Conservation (phyloP, 768 basidiomycete species). For the Fomitopsis pulvina region DNA sequence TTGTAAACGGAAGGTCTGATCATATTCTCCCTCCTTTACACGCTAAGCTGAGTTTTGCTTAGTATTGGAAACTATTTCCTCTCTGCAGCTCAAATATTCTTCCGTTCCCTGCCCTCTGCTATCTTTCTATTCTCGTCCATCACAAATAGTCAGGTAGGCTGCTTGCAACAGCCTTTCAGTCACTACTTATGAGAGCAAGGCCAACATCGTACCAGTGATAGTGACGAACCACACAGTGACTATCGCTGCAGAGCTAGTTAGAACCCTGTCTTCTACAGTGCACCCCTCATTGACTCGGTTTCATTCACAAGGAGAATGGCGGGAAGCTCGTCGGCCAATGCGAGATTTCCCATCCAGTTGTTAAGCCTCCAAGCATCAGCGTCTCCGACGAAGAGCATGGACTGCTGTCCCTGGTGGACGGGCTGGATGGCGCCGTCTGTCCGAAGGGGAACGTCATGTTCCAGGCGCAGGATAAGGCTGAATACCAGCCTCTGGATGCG, state of each 20-base stretch:
- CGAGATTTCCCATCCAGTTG: conserved; percentile 84
- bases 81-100: conserved; percentile 83
- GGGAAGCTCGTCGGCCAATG: conserved; percentile 83
- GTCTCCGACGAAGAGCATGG: conserved; percentile 27
- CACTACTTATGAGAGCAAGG: conserved; percentile 29
- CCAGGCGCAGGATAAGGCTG: conserved; percentile 43
- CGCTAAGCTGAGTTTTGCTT: not conserved
- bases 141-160: conserved; percentile 60
- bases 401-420: conserved; percentile 44
- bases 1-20: conserved; percentile 78
- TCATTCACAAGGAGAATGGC: conserved; percentile 54
- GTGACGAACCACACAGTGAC: conserved; percentile 95
- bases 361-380: conserved; percentile 20
- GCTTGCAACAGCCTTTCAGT: not conserved
- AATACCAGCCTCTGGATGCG: conserved; percentile 50
- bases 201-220: conserved; percentile 84
- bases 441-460: conserved; percentile 62
- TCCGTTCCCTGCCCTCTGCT: conserved; percentile 87
- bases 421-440: conserved; percentile 41
- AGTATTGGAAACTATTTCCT: conserved; percentile 91
- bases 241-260: conserved; percentile 81
- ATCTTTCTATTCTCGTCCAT: conserved; percentile 93
- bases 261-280: conserved; percentile 14
- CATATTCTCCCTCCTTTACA: not conserved
- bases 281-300: not conserved